These are phyloP conservation scores for Quercus suber DNA, from an alignment of 306 rosid genomes.

Conservation along the genomic window DNA sequence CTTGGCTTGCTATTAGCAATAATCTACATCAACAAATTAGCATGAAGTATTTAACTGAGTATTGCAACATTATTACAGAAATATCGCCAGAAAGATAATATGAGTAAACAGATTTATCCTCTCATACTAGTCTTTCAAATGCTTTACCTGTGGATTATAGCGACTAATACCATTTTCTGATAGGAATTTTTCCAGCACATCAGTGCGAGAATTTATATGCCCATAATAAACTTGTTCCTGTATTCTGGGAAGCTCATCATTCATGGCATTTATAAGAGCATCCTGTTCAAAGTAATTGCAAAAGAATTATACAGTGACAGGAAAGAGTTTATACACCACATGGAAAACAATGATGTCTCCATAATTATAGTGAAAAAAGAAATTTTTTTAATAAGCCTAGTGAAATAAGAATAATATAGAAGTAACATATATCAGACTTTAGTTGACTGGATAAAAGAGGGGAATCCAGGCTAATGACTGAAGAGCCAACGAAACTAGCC, in stretches of 20 bases:
- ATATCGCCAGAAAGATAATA: background rate
- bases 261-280: constrained; percentile 76
- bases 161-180: constrained; percentile 89
- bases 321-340: constrained; percentile 7
- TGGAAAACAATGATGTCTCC: background rate
- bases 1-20: constrained; percentile 73
- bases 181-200: constrained; percentile 71
- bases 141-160: constrained; percentile 83
- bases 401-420: no score
- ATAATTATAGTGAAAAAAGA: no score
- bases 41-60: constrained; percentile 13
- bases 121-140: background rate
- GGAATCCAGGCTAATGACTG: background rate
- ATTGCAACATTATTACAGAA: background rate
- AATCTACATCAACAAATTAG: constrained; percentile 48
- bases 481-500: background rate
- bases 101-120: background rate
- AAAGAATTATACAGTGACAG: constrained; percentile 10
- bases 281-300: constrained; percentile 56
- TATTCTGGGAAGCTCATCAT: constrained; percentile 85
- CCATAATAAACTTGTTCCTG: constrained; percentile 98
- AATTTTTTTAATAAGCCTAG: no score
- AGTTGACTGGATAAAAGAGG: background rate
- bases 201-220: constrained; percentile 77
- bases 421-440: background rate